Percentiles rank a stretch among this genome's conserved stretches.
Conservation (phyloP, 2,329 filamentous ascomycete genomes). For the Aspergillus ochraceoroseus region DNA sequence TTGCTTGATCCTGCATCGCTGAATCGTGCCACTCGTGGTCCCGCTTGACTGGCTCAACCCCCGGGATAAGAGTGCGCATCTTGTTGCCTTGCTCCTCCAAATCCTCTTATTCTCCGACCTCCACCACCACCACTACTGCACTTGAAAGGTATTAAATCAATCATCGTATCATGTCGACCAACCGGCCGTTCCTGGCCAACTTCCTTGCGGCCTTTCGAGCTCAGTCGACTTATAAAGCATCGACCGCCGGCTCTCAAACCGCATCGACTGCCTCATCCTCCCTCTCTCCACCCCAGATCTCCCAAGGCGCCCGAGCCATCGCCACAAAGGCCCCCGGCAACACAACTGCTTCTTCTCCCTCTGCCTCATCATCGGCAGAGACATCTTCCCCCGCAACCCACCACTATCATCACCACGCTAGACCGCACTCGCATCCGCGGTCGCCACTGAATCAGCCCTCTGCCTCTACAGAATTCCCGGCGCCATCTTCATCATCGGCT, state of each 20-base stretch:
- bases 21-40: too few relatives aligned
- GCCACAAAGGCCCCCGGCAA: slow-evolving; percentile 41
- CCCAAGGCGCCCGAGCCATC: slow-evolving; percentile 46
- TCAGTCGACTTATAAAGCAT: slow-evolving; percentile 57
- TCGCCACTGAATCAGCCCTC: slow-evolving; percentile 32
- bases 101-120: not conserved
- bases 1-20: too few relatives aligned
- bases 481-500: slow-evolving; percentile 37
- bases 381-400: slow-evolving; percentile 17
- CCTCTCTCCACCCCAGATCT: slow-evolving; percentile 39
- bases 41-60: too few relatives aligned
- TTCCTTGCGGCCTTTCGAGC: slow-evolving; percentile 64
- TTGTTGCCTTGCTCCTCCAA: too few relatives aligned
- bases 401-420: slow-evolving; percentile 18
- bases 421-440: slow-evolving; percentile 24
- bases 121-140: too few relatives aligned
- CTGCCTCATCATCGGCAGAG: slow-evolving; percentile 21
- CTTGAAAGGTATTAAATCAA: too few relatives aligned
- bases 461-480: slow-evolving; percentile 37
- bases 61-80: too few relatives aligned
- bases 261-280: slow-evolving; percentile 35
- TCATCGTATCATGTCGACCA: slow-evolving; percentile 60
- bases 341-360: slow-evolving; percentile 10
- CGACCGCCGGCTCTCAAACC: slow-evolving; percentile 36
- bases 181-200: slow-evolving; percentile 62